Base-by-base conservation (phyloP, 192 early-diverging fungal species). In the Coemansia sp. region DNA sequence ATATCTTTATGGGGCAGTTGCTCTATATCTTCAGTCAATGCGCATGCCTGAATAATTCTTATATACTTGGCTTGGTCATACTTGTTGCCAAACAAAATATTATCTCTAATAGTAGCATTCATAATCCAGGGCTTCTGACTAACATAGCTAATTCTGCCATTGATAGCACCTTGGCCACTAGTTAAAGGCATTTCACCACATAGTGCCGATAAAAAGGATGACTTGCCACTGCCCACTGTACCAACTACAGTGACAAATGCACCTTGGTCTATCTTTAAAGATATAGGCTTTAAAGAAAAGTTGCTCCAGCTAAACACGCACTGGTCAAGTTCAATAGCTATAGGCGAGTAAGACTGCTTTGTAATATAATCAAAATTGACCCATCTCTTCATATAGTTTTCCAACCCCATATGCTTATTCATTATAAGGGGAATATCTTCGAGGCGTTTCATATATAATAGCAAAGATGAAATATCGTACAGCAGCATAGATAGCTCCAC, bases 111-210 rank as follows among this genome's bases (percentile, higher is more conserved):
- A 1, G 70, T 66, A 34, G 48, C 66, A 49, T 67, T 60, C 65
- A 73, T 59, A 38, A 79, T 68, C 56, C 57, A 74, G 1, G 76
- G 60, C 56, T 64, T 53, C 32, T 76, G 73, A 37, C 62, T 46
- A 2, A 69, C 60, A 41, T 69, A 76, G 1, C 58, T 60, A 38
- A 69, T 65, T 2, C 62, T 56, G 2, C 91, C 91, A 43, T 86
- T 76, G 10, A 93, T 54, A 36, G 56, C 74, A 3, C 91, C 88
- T 1, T 80, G 61, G 9, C 90, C 91, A 11, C 39, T 56, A 6
- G 71, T 39, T 53, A 85, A 80, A 50, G 88, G 85, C 87, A 93
- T 94, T 68, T 97, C 93, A 4, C 79, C 75, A 38, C 74, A 68
- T 11, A 85, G 51, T 14, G 76, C 80, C 6, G 71, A 76, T 11